phyloP scores from a whole-genome alignment of 345 rosid genomes.

The Lepidium aucheri region DNA sequence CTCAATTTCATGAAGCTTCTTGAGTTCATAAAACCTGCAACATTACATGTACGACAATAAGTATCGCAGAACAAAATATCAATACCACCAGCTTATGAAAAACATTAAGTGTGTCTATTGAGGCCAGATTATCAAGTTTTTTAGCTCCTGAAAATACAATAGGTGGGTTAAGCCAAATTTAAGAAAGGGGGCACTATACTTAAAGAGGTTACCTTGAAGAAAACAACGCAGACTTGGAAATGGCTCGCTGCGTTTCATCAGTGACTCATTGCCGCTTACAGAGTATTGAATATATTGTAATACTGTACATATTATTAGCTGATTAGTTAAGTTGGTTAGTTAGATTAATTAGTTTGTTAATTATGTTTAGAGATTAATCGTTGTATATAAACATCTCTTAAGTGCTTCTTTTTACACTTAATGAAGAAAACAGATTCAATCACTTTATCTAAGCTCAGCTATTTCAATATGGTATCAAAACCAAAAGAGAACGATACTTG shows the following conservation, averaged over 20 bases:
- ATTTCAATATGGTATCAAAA: no score
- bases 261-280: slow-evolving; percentile 29
- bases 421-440: no score
- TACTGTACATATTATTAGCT: no score
- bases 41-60: background rate
- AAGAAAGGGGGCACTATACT: background rate
- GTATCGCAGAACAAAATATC: slow-evolving; percentile 8
- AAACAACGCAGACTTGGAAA: slow-evolving; percentile 71
- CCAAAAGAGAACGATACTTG: no score
- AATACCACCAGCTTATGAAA: slow-evolving; percentile 77
- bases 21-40: slow-evolving; percentile 72
- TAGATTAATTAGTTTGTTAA: no score
- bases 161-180: slow-evolving; percentile 6
- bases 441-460: no score
- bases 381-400: no score
- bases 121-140: slow-evolving; percentile 48
- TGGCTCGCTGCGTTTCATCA: slow-evolving; percentile 30
- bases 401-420: no score
- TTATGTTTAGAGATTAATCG: no score
- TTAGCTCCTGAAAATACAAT: slow-evolving; percentile 52
- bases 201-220: slow-evolving; percentile 55
- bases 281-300: no score
- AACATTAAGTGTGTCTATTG: slow-evolving; percentile 53
- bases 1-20: slow-evolving; percentile 66
- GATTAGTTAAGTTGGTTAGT: no score